Evolutionary conservation across 1,284 basidiomycete genomes (phyloP).

Genomic region (Cystobasidium slooffiae): DNA sequence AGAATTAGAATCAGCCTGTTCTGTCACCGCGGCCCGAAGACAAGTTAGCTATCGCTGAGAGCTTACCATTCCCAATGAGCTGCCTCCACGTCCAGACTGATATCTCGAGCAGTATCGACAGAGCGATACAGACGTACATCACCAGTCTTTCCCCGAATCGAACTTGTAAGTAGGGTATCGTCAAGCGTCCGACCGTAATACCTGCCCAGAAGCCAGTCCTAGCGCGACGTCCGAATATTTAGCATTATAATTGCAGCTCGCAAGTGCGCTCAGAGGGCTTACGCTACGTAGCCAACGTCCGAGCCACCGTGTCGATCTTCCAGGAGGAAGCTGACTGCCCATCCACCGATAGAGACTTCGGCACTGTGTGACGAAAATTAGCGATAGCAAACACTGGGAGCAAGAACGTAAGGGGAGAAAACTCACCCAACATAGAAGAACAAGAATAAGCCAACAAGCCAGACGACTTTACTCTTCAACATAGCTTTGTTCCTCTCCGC

Average conservation of each 20-base stretch:
- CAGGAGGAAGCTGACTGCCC: slow-evolving; percentile 43
- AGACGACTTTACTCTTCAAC: slow-evolving; percentile 39
- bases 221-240: not conserved
- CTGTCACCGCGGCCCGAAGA: too few relatives aligned
- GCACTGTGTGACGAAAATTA: slow-evolving; percentile 11
- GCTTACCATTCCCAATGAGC: slow-evolving; percentile 42
- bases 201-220: slow-evolving; percentile 36
- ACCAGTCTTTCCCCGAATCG: slow-evolving; percentile 33
- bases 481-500: slow-evolving; percentile 31
- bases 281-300: slow-evolving; percentile 40
- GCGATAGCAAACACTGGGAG: too few relatives aligned
- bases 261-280: not conserved
- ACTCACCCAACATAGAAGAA: slow-evolving; percentile 45
- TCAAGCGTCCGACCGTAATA: slow-evolving; percentile 31
- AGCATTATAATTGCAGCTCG: too few relatives aligned
- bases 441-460: slow-evolving; percentile 39
- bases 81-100: slow-evolving; percentile 41
- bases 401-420: not conserved
- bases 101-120: slow-evolving; percentile 40
- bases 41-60: not conserved
- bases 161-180: slow-evolving; percentile 27
- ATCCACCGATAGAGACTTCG: slow-evolving; percentile 44
- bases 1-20: not conserved
- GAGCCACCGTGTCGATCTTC: slow-evolving; percentile 31
- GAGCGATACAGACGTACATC: slow-evolving; percentile 34